Evolutionary conservation across 164 flowering plant genomes (phyloP).

Genomic region (Aristolochia californica): DNA sequence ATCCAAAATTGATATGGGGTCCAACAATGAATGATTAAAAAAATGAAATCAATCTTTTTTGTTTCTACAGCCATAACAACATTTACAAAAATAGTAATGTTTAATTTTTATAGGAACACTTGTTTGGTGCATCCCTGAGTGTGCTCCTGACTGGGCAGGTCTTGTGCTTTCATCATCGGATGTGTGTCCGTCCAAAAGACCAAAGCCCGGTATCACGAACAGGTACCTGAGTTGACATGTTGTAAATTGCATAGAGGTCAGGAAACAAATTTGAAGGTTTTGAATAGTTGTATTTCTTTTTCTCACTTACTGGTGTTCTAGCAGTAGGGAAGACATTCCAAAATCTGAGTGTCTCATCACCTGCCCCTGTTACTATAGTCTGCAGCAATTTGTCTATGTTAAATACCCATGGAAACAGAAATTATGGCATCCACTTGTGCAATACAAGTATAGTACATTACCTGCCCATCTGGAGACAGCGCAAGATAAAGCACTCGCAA

Average conservation of each 20-base stretch:
- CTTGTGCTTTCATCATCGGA: constrained; percentile 33
- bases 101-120: too few species aligned
- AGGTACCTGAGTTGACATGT: constrained; percentile 40
- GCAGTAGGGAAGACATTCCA: constrained; percentile 94
- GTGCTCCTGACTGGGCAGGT: too few species aligned
- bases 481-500: constrained; percentile 90
- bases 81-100: too few species aligned
- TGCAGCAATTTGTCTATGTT: constrained; percentile 20
- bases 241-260: neutral
- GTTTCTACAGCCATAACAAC: too few species aligned
- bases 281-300: neutral
- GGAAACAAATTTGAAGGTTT: neutral
- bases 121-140: too few species aligned
- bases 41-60: too few species aligned
- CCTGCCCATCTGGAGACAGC: constrained; percentile 98
- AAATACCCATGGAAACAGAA: too few species aligned
- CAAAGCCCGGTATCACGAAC: constrained; percentile 80
- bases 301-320: constrained; percentile 51
- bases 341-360: constrained; percentile 92
- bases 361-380: constrained; percentile 99
- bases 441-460: too few species aligned
- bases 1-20: too few species aligned
- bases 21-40: too few species aligned
- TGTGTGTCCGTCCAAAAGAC: constrained; percentile 86
- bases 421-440: too few species aligned